phyloP scores from a whole-genome alignment of 176 grass and related monocot species.

The Alloteropsis semialata region DNA sequence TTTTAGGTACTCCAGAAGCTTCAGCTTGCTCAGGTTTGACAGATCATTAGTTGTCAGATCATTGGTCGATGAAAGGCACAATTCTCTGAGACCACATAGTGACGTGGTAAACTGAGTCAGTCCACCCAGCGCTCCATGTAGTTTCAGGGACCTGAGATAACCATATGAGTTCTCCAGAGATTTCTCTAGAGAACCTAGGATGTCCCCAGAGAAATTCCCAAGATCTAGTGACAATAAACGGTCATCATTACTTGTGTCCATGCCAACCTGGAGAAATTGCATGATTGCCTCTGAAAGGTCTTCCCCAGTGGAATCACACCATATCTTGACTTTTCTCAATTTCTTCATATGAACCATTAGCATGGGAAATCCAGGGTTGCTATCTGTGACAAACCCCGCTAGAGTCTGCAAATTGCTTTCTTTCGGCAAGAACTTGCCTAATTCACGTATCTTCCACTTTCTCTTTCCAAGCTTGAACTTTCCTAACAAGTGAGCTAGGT shows the following conservation, averaged over 20 bases:
- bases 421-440: not conserved
- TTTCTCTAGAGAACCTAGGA: not conserved
- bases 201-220: not conserved
- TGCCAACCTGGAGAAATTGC: not conserved
- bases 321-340: not conserved
- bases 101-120: not conserved
- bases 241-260: not conserved
- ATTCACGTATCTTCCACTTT: not conserved
- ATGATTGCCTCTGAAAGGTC: not conserved
- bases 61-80: not conserved
- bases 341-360: not conserved
- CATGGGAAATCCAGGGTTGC: not conserved
- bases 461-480: not conserved
- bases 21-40: not conserved
- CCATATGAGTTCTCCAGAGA: not conserved
- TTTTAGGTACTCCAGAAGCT: not conserved
- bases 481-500: not conserved
- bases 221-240: not conserved
- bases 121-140: not conserved
- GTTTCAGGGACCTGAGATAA: constrained; percentile 17
- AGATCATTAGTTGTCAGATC: not conserved
- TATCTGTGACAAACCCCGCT: not conserved
- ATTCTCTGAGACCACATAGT: not conserved
- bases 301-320: not conserved
- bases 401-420: not conserved